Base-by-base conservation (phyloP, 2,329 filamentous ascomycete species). In the Grosmannia clavigera region DNA sequence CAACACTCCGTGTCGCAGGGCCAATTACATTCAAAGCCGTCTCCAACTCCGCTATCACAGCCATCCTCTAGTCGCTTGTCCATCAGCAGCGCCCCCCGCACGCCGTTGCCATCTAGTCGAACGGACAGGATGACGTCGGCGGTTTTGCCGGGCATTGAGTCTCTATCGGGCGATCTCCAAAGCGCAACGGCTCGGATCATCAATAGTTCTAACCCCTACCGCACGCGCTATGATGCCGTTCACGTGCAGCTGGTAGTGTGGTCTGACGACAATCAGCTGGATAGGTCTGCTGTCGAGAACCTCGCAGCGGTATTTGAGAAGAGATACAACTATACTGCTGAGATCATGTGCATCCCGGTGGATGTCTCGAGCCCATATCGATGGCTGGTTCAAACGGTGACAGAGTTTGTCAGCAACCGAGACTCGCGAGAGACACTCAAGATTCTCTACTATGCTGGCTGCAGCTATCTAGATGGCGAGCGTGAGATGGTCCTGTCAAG, bases 401-500 rank as follows among this genome's bases (percentile, higher is more conserved):
- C 75, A 61, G 74, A 78, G 50, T 83, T 83, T 67, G 74, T 79
- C 55, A 78, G 79, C 60, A 75, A 78, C 31, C 73, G 74, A 48
- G 79, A 83, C 63, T 75, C 78, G 58, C 76, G 81, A 50, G 80
- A 83, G 64, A 76, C 79, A 25, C 68, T 84, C 60, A 83, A 83
- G 66, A 77, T 84, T 60, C 75, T 84, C 55, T 83, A 81, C 67
- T 84, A 84, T 65, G 77, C 75, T 16, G 81, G 81, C 7, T 74
- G 79, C 60, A 81, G 76, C 50, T 80, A 77, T 64, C 70, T 83
- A 31, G 78, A 83, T 64, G 74, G 72, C 7, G 77, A 82, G 60
- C 73, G 79, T 53, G 78, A 83, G 64, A 82, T 83, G 78, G 74
- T 82, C 38, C 71, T 84, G 50, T 75, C 80, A 52, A 83, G 80